phyloP scores from a whole-genome alignment of 768 basidiomycete genomes.

The Chalciporus sphaerocephalus region DNA sequence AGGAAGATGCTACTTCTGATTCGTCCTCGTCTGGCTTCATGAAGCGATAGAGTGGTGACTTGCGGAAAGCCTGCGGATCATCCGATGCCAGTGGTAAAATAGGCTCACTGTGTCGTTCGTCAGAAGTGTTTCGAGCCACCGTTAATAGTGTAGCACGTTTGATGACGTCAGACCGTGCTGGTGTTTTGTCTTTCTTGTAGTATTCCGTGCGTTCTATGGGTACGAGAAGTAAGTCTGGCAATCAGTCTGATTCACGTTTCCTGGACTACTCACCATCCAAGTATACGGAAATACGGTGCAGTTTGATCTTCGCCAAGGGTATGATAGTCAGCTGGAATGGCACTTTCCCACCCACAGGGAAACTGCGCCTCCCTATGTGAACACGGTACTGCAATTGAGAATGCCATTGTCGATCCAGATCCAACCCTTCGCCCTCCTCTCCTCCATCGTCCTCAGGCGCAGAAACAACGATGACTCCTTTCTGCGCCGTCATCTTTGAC shows the following conservation, averaged over 20 bases:
- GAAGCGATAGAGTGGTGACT: conserved; percentile 62
- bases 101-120: conserved; percentile 49
- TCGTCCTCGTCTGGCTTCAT: conserved; percentile 46
- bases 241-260: not conserved
- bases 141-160: conserved; percentile 57
- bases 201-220: conserved; percentile 75
- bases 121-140: conserved; percentile 40
- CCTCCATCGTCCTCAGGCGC: conserved; percentile 45
- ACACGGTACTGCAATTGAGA: conserved; percentile 80
- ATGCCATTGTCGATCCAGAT: conserved; percentile 90
- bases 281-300: conserved; percentile 65
- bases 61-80: conserved; percentile 53
- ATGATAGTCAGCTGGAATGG: conserved; percentile 77
- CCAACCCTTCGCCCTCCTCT: conserved; percentile 73
- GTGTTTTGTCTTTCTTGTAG: conserved; percentile 60
- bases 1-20: conserved; percentile 52
- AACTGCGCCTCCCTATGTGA: conserved; percentile 65
- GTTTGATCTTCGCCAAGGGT: conserved; percentile 79
- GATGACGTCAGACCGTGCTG: conserved; percentile 66
- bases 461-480: conserved; percentile 73
- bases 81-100: conserved; percentile 79
- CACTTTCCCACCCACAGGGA: conserved; percentile 78
- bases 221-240: not conserved
- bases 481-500: conserved; percentile 59
- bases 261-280: conserved; percentile 70